A percentile compares a stretch with the other conserved stretches of the same genome.
Conservation (phyloP, 768 basidiomycete genomes). For the Mycena indigotica region DNA sequence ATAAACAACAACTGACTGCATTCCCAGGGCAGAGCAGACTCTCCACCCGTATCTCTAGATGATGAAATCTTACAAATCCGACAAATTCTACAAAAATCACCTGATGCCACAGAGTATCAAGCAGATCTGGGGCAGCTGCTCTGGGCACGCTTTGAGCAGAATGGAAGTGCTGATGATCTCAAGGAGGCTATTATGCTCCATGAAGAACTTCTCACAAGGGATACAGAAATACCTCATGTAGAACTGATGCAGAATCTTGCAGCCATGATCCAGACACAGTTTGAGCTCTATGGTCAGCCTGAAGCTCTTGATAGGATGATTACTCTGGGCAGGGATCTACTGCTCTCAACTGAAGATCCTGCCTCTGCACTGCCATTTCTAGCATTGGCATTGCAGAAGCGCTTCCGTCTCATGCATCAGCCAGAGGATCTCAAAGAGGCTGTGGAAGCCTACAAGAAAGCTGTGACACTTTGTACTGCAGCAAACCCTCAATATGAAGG, state of each 20-base stretch:
- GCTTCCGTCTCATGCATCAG: constrained; percentile 24
- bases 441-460: constrained; percentile 12
- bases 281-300: not conserved
- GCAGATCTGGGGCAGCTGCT: not conserved
- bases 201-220: not conserved
- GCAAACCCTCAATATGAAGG: constrained; percentile 1
- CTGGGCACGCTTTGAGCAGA: not conserved
- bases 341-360: constrained; percentile 8
- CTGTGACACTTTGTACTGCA: constrained; percentile 11
- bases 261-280: not conserved
- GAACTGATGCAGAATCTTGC: not conserved
- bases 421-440: constrained; percentile 23
- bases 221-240: not conserved
- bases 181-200: not conserved
- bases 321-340: constrained; percentile 4
- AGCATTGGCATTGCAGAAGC: constrained; percentile 11
- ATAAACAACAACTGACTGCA: too few species aligned
- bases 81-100: too few species aligned
- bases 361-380: constrained; percentile 8
- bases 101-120: too few species aligned
- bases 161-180: not conserved
- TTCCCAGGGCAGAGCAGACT: too few species aligned
- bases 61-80: too few species aligned
- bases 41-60: too few species aligned
- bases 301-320: constrained; percentile 22